A percentile compares a stretch with the other conserved stretches of the same genome.
phyloP scores from a whole-genome alignment of 257 asterid species.

The Petunia secreta region DNA sequence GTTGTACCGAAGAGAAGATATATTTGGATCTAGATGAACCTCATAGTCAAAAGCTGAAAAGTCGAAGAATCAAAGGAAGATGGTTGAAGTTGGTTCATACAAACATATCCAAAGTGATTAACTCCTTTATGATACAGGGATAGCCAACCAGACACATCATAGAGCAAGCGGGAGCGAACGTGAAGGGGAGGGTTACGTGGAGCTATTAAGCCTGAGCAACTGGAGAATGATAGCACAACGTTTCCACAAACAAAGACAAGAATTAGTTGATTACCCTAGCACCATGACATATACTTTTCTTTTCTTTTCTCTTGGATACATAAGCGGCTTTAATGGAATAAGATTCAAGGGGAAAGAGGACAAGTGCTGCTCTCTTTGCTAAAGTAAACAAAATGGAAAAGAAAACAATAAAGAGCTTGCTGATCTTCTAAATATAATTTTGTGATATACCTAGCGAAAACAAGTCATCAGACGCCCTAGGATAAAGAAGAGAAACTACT shows the following conservation, averaged over 20 bases:
- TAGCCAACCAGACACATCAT: conserved; percentile 6
- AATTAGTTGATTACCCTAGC: not conserved
- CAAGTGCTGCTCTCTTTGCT: not conserved
- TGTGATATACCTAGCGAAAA: not conserved
- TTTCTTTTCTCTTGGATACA: not conserved
- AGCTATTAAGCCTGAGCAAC: not conserved
- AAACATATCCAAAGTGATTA: too few relatives aligned
- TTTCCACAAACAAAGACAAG: conserved; percentile 3
- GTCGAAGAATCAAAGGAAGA: not conserved
- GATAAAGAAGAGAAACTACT: not conserved
- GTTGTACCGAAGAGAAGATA: not conserved
- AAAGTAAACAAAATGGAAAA: not conserved
- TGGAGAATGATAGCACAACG: not conserved
- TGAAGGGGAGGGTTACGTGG: not conserved
- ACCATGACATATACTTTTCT: not conserved
- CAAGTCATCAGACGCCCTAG: conserved; percentile 6
- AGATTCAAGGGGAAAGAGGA: conserved; percentile 10
- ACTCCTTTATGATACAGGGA: not conserved
- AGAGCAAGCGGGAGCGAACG: not conserved
- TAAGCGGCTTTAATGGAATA: conserved; percentile 12
- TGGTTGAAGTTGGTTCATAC: not conserved
- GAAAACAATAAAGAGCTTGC: too few relatives aligned
- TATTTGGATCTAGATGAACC: not conserved
- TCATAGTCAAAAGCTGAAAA: not conserved
- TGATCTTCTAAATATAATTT: conserved; percentile 3